phyloP scores from a whole-genome alignment of 495 filamentous ascomycete genomes.

The Trypethelium eluteriae region DNA sequence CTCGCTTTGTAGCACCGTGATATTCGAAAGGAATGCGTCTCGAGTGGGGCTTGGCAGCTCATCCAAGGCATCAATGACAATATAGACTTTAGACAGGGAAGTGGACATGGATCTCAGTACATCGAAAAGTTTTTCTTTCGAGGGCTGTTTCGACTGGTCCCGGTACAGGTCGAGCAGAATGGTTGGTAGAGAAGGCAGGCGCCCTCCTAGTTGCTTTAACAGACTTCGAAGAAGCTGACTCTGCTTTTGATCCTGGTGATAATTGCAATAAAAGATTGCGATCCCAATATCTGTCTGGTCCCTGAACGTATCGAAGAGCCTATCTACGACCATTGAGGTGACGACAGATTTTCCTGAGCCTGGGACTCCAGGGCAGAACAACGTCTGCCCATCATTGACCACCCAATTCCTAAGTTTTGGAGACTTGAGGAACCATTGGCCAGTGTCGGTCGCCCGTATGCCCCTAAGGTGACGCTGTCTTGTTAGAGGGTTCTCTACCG shows the following conservation, averaged over 20 bases:
- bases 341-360: slow-evolving; percentile 29
- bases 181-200: no score
- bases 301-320: slow-evolving; percentile 22
- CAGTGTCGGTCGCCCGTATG: no score
- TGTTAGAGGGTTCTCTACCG: no score
- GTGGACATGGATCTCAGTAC: slow-evolving; percentile 32
- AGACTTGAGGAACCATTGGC: slow-evolving; percentile 36
- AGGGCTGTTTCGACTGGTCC: slow-evolving; percentile 20
- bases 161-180: background rate
- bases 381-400: slow-evolving; percentile 22
- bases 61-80: slow-evolving; percentile 45
- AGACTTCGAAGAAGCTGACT: no score
- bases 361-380: slow-evolving; percentile 39
- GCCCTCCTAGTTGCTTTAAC: no score
- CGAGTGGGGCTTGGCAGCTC: slow-evolving; percentile 33
- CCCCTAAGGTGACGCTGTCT: no score
- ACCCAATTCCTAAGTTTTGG: slow-evolving; percentile 34
- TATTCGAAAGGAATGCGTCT: slow-evolving; percentile 30
- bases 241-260: slow-evolving; percentile 13
- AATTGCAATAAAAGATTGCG: slow-evolving; percentile 41
- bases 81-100: slow-evolving; percentile 29
- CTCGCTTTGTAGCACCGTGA: slow-evolving; percentile 31
- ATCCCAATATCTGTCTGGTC: slow-evolving; percentile 27
- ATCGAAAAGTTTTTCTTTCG: slow-evolving; percentile 27
- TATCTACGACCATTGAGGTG: slow-evolving; percentile 28